These are phyloP conservation scores for Gaeumannomyces tritici DNA, from an alignment of 2,329 filamentous ascomycete genomes.

Conservation along the genomic window DNA sequence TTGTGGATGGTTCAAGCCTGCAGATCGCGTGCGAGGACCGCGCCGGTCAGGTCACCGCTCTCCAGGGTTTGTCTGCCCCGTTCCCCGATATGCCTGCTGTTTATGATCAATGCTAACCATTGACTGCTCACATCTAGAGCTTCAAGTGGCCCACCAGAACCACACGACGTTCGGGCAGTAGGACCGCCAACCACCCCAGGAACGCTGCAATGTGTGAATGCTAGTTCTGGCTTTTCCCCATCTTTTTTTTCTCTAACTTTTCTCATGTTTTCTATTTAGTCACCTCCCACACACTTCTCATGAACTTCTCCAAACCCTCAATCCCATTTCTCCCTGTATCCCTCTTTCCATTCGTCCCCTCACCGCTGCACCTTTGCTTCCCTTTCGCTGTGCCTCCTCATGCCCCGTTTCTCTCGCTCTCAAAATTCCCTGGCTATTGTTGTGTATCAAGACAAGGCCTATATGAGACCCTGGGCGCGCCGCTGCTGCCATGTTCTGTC, in stretches of 20 bases:
- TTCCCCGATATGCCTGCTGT: neutral
- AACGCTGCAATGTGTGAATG: too few relatives aligned
- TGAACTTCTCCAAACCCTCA: too few relatives aligned
- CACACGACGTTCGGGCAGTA: slow-evolving; percentile 23
- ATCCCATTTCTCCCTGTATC: too few relatives aligned
- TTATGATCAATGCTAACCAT: neutral
- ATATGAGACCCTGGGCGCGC: neutral
- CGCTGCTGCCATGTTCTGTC: too few relatives aligned
- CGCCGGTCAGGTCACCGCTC: slow-evolving; percentile 42
- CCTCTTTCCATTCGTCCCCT: too few relatives aligned
- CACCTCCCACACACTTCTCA: neutral
- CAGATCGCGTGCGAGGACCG: slow-evolving; percentile 57
- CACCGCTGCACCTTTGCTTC: neutral
- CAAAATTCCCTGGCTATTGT: neutral
- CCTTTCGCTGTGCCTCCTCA: too few relatives aligned
- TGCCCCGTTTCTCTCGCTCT: neutral
- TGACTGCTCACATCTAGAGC: slow-evolving; percentile 24
- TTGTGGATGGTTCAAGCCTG: slow-evolving; percentile 50
- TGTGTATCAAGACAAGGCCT: neutral
- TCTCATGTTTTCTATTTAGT: neutral
- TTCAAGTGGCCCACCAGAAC: slow-evolving; percentile 29
- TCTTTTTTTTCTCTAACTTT: neutral
- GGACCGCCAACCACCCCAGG: neutral
- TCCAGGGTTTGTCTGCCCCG: slow-evolving; percentile 36
- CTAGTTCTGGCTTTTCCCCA: too few relatives aligned